phyloP scores from a whole-genome alignment of 352 stramenopile species.

The Globisporangium sylvaticum region DNA sequence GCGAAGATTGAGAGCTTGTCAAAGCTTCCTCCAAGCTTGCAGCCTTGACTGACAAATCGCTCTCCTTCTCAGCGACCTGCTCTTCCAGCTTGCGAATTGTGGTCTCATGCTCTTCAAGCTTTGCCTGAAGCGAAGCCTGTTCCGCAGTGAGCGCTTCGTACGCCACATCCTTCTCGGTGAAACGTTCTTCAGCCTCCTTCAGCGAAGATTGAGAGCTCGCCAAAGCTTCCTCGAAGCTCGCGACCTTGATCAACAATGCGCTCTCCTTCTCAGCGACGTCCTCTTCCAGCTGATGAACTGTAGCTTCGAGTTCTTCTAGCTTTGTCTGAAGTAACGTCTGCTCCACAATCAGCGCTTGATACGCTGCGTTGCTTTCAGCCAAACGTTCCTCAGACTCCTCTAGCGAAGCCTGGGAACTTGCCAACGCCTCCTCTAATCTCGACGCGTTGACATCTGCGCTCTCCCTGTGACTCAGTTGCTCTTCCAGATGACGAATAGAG shows the following conservation, averaged over 20 bases:
- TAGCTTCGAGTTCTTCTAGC: background rate
- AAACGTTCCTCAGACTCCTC: background rate
- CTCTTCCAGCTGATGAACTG: slow-evolving; percentile 9
- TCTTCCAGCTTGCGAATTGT: slow-evolving; percentile 10
- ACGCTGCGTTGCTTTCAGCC: background rate
- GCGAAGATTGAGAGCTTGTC: background rate
- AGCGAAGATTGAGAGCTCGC: background rate
- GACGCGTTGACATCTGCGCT: background rate
- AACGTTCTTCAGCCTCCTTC: background rate
- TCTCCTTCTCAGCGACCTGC: slow-evolving; percentile 5
- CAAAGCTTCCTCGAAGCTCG: background rate
- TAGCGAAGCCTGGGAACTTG: background rate
- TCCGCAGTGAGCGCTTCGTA: background rate
- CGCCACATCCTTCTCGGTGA: background rate
- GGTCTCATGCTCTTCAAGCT: background rate
- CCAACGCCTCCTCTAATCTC: background rate
- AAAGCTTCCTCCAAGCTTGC: slow-evolving; percentile 3
- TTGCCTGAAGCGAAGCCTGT: background rate
- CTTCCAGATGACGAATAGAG: slow-evolving; percentile 6
- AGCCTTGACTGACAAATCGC: background rate
- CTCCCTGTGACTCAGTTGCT: background rate
- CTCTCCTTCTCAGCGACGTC: slow-evolving; percentile 8
- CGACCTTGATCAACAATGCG: background rate
- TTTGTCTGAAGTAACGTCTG: background rate
- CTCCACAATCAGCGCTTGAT: background rate